Evolutionary conservation across 371 early-diverging fungal species (phyloP), one percentile per base, ranked within the genome.

Genomic region (Syncephalastrum monosporum): DNA sequence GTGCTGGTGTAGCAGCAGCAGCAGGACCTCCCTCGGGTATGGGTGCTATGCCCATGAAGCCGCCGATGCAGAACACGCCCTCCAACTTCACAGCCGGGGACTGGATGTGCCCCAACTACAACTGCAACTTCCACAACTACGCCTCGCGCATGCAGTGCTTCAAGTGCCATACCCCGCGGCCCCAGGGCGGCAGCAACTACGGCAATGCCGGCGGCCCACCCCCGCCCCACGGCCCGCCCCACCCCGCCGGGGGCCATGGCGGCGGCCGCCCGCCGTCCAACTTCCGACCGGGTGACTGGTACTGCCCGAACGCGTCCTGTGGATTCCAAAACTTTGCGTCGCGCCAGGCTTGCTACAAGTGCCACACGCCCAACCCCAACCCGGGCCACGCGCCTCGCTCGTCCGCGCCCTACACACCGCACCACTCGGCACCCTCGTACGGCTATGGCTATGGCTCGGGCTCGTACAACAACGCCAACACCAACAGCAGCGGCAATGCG

Each of bases 301-400:
- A 85, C 42, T 92, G 92, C 65, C 83, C 87, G 6, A 84, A 86
- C 50, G 69, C 75, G 2, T 59, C 65, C 1, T 92, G 92, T 66
- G 67, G 75, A 15, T 90, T 86, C 68, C 88, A 88, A 55, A 92
- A 92, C 65, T 92, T 90, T 70, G 89, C 89, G 1, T 84, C 85
- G 5, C 80, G 88, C 46, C 74, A 75, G 6, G 67, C 69, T 24
- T 88, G 88, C 53, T 71, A 82, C 62, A 69, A 76, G 13, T 88
- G 88, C 55, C 77, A 77, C 46, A 76, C 84, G 3, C 72, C 80
- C 12, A 78, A 82, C 42, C 85, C 74, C 4, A 67, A 60, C 41
- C 61, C 65, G 51, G 43, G 56, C 12, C 61, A 44, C 19, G 51
- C 52, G 21, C 61, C 54, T n/a, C 65, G 70, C 46, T 44, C 50